A percentile compares a stretch with the other conserved stretches of the same genome.
These are phyloP conservation scores for Aspergillus pseudotamarii DNA, from an alignment of 2,329 filamentous ascomycete species.

Conservation along the genomic window DNA sequence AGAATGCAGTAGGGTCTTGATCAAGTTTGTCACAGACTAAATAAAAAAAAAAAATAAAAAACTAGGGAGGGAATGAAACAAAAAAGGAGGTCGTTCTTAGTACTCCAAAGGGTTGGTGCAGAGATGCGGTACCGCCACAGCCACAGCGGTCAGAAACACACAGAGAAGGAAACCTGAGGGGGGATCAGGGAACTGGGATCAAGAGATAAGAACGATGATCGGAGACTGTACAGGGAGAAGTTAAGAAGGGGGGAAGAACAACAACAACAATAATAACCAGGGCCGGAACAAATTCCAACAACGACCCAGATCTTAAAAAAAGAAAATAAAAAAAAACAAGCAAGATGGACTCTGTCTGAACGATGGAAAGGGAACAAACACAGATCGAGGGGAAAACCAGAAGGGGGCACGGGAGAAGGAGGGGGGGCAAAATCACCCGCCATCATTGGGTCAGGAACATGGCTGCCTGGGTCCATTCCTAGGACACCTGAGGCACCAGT, in stretches of 20 bases:
- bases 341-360: neutral
- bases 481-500: slow-evolving; percentile 10
- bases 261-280: slow-evolving; percentile 4
- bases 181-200: slow-evolving; percentile 12
- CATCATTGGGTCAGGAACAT: slow-evolving; percentile 22
- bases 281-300: neutral
- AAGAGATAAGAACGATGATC: slow-evolving; percentile 5
- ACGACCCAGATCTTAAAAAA: neutral
- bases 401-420: slow-evolving; percentile 1
- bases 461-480: slow-evolving; percentile 4
- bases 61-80: slow-evolving; percentile 10
- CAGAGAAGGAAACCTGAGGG: slow-evolving; percentile 5
- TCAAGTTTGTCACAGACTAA: slow-evolving; percentile 13
- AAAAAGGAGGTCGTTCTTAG: slow-evolving; percentile 6
- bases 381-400: slow-evolving; percentile 19
- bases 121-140: slow-evolving; percentile 30
- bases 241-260: slow-evolving; percentile 11
- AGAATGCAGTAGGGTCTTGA: slow-evolving; percentile 8
- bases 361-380: slow-evolving; percentile 18
- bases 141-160: slow-evolving; percentile 28
- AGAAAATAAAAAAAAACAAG: slow-evolving; percentile 13
- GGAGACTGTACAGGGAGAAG: slow-evolving; percentile 16
- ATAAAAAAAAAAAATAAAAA: slow-evolving; percentile 11
- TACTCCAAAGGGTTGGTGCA: slow-evolving; percentile 12
- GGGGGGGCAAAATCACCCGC: slow-evolving; percentile 5